Evolutionary conservation across 2,329 filamentous ascomycete genomes (phyloP).

Genomic region (Trichoderma sp.): DNA sequence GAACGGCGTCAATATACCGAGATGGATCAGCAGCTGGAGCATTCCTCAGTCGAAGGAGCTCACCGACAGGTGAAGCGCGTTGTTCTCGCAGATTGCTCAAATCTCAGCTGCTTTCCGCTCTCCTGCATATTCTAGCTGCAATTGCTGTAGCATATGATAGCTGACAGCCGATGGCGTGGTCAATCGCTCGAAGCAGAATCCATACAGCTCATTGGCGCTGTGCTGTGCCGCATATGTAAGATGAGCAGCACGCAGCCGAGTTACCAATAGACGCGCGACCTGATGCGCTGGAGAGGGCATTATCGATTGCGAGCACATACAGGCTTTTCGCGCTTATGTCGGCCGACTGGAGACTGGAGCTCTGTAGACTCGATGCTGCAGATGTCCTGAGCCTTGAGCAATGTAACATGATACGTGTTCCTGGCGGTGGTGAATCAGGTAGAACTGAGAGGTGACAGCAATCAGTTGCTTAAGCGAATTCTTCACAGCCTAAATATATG

Average conservation of each 20-base stretch:
- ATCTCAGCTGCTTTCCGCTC: constrained; percentile 3
- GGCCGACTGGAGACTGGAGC: neutral
- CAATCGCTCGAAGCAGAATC: neutral
- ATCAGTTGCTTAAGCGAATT: neutral
- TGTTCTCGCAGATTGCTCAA: constrained; percentile 2
- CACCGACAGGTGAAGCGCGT: constrained; percentile 1
- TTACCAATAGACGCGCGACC: neutral
- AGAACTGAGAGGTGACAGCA: neutral
- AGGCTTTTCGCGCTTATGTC: neutral
- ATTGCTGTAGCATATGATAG: neutral
- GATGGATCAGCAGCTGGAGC: neutral
- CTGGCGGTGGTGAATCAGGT: constrained; percentile 9
- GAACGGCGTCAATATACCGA: neutral
- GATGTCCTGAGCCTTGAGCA: neutral
- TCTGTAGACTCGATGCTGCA: neutral
- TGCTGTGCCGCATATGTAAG: neutral
- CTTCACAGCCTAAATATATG: neutral
- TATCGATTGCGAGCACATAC: neutral
- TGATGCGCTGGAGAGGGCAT: neutral
- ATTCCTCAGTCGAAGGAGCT: neutral
- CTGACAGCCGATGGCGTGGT: neutral
- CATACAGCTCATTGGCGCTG: constrained; percentile 1
- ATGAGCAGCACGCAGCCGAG: neutral
- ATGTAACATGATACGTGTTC: constrained; percentile 26
- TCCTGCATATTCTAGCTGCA: constrained; percentile 1